These are phyloP conservation scores for Geotrichum carabidarum DNA, from an alignment of 1,139 yeast genomes.

Conservation along the genomic window DNA sequence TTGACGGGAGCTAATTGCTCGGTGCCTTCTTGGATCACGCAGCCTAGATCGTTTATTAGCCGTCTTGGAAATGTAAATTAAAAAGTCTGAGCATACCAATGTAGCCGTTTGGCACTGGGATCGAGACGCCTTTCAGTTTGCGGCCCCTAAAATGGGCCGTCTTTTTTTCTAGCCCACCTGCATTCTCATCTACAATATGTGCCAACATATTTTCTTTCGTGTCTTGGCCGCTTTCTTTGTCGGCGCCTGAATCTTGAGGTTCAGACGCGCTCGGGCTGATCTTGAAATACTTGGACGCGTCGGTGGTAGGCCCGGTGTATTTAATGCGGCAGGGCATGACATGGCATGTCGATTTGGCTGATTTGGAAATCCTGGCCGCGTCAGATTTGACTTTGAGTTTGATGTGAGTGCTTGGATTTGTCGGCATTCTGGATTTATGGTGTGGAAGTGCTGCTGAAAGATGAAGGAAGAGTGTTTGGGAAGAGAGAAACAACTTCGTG, in stretches of 20 bases:
- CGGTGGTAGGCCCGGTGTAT: slow-evolving; percentile 28
- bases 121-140: slow-evolving; percentile 24
- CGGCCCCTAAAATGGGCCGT: slow-evolving; percentile 31
- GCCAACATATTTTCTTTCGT: slow-evolving; percentile 11
- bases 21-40: slow-evolving; percentile 12
- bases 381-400: neutral
- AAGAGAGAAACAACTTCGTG: too few relatives aligned
- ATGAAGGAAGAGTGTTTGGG: too few relatives aligned
- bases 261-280: slow-evolving; percentile 5
- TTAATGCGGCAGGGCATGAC: slow-evolving; percentile 31
- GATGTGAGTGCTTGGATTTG: neutral
- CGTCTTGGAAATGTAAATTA: neutral
- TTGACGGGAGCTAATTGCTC: slow-evolving; percentile 11
- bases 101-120: slow-evolving; percentile 22
- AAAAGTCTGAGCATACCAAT: slow-evolving; percentile 18
- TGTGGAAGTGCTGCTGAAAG: too few relatives aligned
- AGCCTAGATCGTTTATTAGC: neutral
- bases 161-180: slow-evolving; percentile 1
- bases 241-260: neutral
- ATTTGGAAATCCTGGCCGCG: neutral
- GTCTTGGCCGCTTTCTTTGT: neutral
- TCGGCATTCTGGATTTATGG: too few relatives aligned
- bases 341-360: slow-evolving; percentile 19
- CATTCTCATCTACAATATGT: neutral
- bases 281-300: slow-evolving; percentile 22